These are phyloP conservation scores for Colletotrichum costaricense DNA, from an alignment of 2,329 filamentous ascomycete species.

Conservation along the genomic window DNA sequence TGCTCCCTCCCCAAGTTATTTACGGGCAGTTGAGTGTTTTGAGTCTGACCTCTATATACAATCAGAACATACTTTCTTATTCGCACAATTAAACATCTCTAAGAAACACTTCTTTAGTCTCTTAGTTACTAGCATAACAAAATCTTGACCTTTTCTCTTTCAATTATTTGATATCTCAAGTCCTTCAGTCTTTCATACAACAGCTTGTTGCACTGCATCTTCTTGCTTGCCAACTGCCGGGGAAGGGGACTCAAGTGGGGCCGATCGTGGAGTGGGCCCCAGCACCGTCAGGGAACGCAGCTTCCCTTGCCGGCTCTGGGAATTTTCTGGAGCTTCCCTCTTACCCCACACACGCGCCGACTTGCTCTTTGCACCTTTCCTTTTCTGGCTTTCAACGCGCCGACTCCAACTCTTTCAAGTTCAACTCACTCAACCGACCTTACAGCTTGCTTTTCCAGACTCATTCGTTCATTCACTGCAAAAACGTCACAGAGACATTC, in stretches of 20 bases:
- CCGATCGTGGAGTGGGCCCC: conserved; percentile 12
- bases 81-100: background rate
- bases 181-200: background rate
- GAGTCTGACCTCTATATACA: background rate
- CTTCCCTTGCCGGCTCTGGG: background rate
- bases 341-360: conserved; percentile 7
- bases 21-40: background rate
- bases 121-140: background rate
- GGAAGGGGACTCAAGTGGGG: conserved; percentile 4
- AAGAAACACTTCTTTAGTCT: background rate
- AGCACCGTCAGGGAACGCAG: background rate
- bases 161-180: background rate
- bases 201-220: conserved; percentile 16
- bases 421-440: background rate
- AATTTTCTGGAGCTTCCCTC: background rate
- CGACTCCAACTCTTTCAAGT: background rate
- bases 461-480: background rate
- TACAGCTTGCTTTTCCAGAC: background rate
- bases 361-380: background rate
- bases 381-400: background rate
- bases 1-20: background rate
- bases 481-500: background rate
- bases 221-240: background rate
- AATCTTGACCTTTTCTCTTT: too few relatives aligned
- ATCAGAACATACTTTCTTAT: background rate